Evolutionary conservation across 208 protist genomes (phyloP).

Genomic region (Trichomonas gallinae): DNA sequence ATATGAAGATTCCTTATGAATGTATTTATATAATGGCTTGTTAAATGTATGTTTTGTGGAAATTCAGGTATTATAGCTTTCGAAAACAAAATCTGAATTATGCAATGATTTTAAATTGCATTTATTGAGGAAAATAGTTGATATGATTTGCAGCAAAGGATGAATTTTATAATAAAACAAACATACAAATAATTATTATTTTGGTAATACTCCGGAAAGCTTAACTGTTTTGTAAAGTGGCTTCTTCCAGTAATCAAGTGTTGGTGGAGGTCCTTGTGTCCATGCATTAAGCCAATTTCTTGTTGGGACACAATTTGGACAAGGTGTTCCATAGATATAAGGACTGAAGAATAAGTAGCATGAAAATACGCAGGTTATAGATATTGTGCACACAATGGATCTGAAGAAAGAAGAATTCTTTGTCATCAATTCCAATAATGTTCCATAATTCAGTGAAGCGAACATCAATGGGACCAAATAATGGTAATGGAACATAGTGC

Average conservation of each 20-base stretch:
- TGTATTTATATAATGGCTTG: too few species aligned
- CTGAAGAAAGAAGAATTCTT: too few species aligned
- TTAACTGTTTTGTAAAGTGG: neutral
- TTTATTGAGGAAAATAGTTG: too few species aligned
- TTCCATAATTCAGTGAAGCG: neutral
- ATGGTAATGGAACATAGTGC: slow-evolving; percentile 20
- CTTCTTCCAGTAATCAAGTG: neutral
- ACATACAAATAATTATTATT: neutral
- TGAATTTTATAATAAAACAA: too few species aligned
- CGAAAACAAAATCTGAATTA: too few species aligned
- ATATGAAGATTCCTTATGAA: too few species aligned
- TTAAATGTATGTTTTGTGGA: too few species aligned
- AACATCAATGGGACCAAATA: slow-evolving; percentile 1
- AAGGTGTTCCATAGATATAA: neutral
- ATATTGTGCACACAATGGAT: neutral
- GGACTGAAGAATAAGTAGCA: neutral
- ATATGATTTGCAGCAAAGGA: too few species aligned
- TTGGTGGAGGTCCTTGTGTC: neutral
- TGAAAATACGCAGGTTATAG: neutral
- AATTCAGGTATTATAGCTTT: too few species aligned
- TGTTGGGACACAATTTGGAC: neutral
- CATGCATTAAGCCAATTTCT: neutral
- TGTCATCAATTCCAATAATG: neutral
- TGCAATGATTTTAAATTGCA: too few species aligned
- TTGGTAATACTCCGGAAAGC: neutral